These are phyloP conservation scores for Volvox africanus DNA, from an alignment of 139 green algal genomes.

Conservation along the genomic window DNA sequence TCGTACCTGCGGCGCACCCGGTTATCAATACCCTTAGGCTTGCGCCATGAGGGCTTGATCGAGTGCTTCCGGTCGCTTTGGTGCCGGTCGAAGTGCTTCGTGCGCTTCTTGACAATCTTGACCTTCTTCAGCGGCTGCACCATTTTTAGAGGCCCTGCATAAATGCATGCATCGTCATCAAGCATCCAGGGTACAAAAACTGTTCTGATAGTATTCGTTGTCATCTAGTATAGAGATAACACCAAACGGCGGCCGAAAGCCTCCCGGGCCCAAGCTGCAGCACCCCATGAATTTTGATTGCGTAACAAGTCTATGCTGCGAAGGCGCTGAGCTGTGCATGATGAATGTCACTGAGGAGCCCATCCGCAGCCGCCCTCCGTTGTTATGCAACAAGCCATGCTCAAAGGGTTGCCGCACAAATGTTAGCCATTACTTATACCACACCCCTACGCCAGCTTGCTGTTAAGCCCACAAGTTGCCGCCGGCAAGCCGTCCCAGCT, in stretches of 20 bases:
- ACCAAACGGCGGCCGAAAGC: neutral
- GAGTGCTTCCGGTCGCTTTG: slow-evolving; percentile 90
- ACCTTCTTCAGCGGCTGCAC: slow-evolving; percentile 89
- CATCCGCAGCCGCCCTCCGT: neutral
- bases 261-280: neutral
- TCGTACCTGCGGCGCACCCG: slow-evolving; percentile 73
- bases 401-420: no score
- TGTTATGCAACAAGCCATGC: neutral
- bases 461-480: neutral
- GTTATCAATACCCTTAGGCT: slow-evolving; percentile 98
- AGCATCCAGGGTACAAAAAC: neutral
- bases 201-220: neutral
- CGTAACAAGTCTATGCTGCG: no score
- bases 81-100: slow-evolving; percentile 88
- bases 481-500: slow-evolving; percentile 6
- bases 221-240: neutral
- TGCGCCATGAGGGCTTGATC: slow-evolving; percentile 92
- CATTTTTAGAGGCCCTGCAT: slow-evolving; percentile 73
- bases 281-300: no score
- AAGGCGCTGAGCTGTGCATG: no score
- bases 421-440: neutral
- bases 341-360: neutral
- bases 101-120: slow-evolving; percentile 92
- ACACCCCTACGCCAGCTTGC: neutral
- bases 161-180: neutral